phyloP scores from a whole-genome alignment of 441 rosid species.

The Mallotus japonicus region DNA sequence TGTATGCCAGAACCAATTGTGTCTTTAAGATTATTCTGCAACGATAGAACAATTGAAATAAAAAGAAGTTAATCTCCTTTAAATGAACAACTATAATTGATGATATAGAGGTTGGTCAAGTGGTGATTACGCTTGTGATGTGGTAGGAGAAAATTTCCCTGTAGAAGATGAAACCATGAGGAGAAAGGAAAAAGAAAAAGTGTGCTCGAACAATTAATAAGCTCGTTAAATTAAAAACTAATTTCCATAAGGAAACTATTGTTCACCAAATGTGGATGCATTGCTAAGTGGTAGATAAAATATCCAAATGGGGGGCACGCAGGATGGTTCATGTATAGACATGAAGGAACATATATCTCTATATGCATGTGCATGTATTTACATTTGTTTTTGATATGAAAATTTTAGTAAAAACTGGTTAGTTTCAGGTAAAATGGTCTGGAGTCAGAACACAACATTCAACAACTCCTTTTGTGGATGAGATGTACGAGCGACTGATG shows the following conservation, averaged over 20 bases:
- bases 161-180: not conserved
- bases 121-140: not conserved
- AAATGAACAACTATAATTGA: not conserved
- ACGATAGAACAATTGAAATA: not conserved
- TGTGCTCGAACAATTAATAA: not conserved
- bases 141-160: not conserved
- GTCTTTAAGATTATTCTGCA: not conserved
- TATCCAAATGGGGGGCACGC: not conserved
- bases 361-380: not conserved
- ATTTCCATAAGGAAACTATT: not conserved
- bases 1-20: not conserved
- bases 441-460: slow-evolving; percentile 60
- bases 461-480: slow-evolving; percentile 85
- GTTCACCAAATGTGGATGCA: not conserved
- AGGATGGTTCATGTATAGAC: not conserved
- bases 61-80: not conserved
- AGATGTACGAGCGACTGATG: slow-evolving; percentile 67
- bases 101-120: not conserved
- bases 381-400: not conserved
- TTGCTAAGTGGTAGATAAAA: not conserved
- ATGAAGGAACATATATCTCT: no score
- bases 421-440: slow-evolving; percentile 65
- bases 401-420: slow-evolving; percentile 19
- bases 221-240: not conserved
- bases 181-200: not conserved